Evolutionary conservation across 306 rosid genomes (phyloP), one percentile per base, ranked within the genome.

Genomic region (Fragaria nilgerrensis): DNA sequence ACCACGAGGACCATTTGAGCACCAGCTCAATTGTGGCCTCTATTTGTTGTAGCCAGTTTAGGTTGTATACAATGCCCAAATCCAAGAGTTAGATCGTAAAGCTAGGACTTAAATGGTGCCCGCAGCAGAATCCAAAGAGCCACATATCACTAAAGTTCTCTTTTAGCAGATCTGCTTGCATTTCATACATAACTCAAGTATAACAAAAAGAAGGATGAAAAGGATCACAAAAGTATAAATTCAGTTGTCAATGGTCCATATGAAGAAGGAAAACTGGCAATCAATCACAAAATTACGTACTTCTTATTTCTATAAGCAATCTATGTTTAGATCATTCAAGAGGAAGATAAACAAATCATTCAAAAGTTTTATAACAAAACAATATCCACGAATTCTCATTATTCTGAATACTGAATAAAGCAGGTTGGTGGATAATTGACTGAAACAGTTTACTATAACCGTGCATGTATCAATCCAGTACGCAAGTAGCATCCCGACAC

Each of bases 281-380:
- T 27, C 9, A 29, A 49, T 29, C 5, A 49, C 6, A 27, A 29
- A 48, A n/a, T 47, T 2, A 2, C 6, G 19, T 15, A 71, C 34
- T 71, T 71, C 61, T 5, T n/a, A 55, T n/a, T n/a, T 71, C 23
- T 47, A 71, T 49, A 71, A 48, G 75, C 27, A 43, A 75, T 25
- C 56, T 16, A 41, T 11, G 23, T 39, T 74, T 14, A 23, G 9
- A 13, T 23, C 41, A 9, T 19, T 39, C 55, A 74, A 58, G 20
- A 23, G 48, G 5, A 17, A 58, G 10, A 74, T 2, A 4, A 9
- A 70, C 1, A 47, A 47, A 23, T 0, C 13, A 20, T 27, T 52
- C 58, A 16, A 6, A 10, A 20, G 29, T n/a, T n/a, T 56, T n/a
- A 10, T 59, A 22, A 3, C 47, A 49, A 17, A 27, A 15, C 12